phyloP scores from a whole-genome alignment of 2,329 filamentous ascomycete genomes.

The Graphilbum ipis-grandicollis region DNA sequence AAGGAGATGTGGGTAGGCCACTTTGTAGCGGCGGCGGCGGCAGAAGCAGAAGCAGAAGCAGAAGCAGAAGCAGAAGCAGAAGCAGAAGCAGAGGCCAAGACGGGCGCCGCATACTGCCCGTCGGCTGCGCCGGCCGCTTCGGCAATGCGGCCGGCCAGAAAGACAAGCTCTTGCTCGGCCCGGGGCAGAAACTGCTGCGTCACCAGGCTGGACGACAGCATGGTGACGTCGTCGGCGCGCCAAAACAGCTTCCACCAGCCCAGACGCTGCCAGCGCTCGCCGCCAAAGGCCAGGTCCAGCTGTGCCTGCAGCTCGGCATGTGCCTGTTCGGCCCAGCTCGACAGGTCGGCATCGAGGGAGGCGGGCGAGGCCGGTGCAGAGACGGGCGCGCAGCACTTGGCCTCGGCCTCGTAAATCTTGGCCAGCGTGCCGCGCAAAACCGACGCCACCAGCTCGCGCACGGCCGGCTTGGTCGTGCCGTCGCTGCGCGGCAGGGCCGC shows the following conservation, averaged over 20 bases:
- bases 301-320: slow-evolving; percentile 71
- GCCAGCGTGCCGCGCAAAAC: slow-evolving; percentile 38
- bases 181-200: slow-evolving; percentile 58
- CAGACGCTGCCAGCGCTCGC: slow-evolving; percentile 61
- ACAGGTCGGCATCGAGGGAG: slow-evolving; percentile 39
- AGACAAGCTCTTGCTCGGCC: slow-evolving; percentile 70
- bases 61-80: no score
- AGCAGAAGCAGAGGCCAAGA: slow-evolving; percentile 3
- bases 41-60: background rate
- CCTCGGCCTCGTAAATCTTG: slow-evolving; percentile 32
- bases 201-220: slow-evolving; percentile 67
- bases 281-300: slow-evolving; percentile 60
- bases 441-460: slow-evolving; percentile 50
- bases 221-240: slow-evolving; percentile 80
- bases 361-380: no score
- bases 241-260: slow-evolving; percentile 93
- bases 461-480: slow-evolving; percentile 41
- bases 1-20: slow-evolving; percentile 65
- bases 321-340: slow-evolving; percentile 59
- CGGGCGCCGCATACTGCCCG: slow-evolving; percentile 11
- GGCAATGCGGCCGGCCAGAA: slow-evolving; percentile 49
- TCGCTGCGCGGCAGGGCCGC: slow-evolving; percentile 22
- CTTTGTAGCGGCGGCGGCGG: slow-evolving; percentile 15
- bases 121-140: slow-evolving; percentile 11
- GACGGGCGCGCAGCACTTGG: no score